Evolutionary conservation across 179 eudicot species (phyloP).

Genomic region (Patellifolia procumbens): DNA sequence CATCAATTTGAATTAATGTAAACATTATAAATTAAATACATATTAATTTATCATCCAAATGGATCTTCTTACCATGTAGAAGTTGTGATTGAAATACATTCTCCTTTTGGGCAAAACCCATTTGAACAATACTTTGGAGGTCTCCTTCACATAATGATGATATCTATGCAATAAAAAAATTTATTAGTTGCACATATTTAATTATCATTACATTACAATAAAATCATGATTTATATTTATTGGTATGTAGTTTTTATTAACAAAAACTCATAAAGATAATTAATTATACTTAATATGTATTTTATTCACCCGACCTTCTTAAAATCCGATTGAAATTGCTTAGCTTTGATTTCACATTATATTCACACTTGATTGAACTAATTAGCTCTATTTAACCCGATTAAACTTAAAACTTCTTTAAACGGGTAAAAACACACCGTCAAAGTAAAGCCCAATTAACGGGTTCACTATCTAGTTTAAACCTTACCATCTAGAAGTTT

Average conservation of each 20-base stretch:
- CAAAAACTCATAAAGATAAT: too few relatives aligned
- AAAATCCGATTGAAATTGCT: too few relatives aligned
- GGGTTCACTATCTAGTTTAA: not conserved
- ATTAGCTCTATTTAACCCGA: too few relatives aligned
- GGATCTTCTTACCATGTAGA: constrained; percentile 40
- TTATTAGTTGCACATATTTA: constrained; percentile 5
- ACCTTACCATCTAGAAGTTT: not conserved
- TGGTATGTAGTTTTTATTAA: too few relatives aligned
- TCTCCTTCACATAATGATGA: constrained; percentile 63
- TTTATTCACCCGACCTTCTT: not conserved
- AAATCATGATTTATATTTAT: too few relatives aligned
- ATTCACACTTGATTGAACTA: too few relatives aligned
- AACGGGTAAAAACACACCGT: too few relatives aligned
- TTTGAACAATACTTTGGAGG: constrained; percentile 72
- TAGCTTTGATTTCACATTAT: too few relatives aligned
- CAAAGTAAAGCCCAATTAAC: not conserved
- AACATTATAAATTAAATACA: not conserved
- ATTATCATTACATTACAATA: not conserved
- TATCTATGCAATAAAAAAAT: constrained; percentile 38
- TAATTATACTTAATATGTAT: too few relatives aligned
- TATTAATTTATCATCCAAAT: not conserved
- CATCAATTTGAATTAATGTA: constrained; percentile 2
- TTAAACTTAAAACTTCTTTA: too few relatives aligned
- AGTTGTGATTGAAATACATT: constrained; percentile 36
- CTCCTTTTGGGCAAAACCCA: constrained; percentile 58